Evolutionary conservation across 768 basidiomycete species (phyloP).

Genomic region (Tricholoma furcatifolium): DNA sequence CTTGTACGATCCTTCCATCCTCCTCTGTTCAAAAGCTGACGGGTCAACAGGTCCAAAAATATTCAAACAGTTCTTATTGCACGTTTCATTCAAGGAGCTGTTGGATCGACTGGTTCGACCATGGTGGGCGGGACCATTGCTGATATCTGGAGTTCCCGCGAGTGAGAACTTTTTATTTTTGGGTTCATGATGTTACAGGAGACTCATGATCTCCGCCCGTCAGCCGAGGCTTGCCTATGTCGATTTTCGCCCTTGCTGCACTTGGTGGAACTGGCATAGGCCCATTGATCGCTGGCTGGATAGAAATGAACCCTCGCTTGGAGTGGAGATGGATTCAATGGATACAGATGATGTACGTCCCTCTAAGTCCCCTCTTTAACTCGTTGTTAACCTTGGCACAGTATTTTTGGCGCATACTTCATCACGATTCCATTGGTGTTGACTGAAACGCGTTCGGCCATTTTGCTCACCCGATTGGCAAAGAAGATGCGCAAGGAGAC

Average conservation of each 20-base stretch:
- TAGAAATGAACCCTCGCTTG: constrained; percentile 55
- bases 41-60: constrained; percentile 37
- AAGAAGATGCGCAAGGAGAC: constrained; percentile 61
- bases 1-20: constrained; percentile 29
- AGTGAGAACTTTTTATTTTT: constrained; percentile 48
- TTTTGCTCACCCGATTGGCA: constrained; percentile 69
- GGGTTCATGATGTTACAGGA: background rate
- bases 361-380: constrained; percentile 1
- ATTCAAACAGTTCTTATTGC: constrained; percentile 64
- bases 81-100: constrained; percentile 64
- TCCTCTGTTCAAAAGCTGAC: background rate
- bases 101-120: constrained; percentile 67
- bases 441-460: constrained; percentile 70
- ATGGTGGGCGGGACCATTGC: constrained; percentile 77
- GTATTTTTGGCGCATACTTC: constrained; percentile 51
- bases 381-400: constrained; percentile 19
- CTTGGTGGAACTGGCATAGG: constrained; percentile 64
- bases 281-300: constrained; percentile 63
- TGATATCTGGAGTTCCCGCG: constrained; percentile 63
- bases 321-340: constrained; percentile 87
- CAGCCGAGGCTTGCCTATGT: constrained; percentile 79
- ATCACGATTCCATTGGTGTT: constrained; percentile 53
- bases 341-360: constrained; percentile 63
- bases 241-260: constrained; percentile 62
- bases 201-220: background rate